Evolutionary conservation across 2,329 filamentous ascomycete genomes (phyloP), one percentile per base, ranked within the genome.

Genomic region (Sphaerulina musiva): DNA sequence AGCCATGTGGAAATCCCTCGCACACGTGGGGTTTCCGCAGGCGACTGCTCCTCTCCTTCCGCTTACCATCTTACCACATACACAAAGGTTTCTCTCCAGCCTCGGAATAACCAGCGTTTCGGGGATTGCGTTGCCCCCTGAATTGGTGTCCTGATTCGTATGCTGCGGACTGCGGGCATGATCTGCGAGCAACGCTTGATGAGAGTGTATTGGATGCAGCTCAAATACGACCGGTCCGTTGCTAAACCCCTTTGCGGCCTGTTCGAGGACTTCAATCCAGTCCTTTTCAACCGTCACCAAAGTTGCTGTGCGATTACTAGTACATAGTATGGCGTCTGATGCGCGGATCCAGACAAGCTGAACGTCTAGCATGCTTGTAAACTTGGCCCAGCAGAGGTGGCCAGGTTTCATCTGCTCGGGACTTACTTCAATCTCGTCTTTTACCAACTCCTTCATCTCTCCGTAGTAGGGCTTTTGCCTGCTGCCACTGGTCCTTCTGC

Each of bases 11-110:
- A 58, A 61, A 11, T 49, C 34, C 8, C 47, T 44, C 38, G 17
- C 17, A 48, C 60, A 62, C 20, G 31, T 49, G 11, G 40, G 9
- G 43, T 61, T 60, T 2, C 29, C 51, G 52, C 60, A 62, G 11
- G 45, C 57, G 29, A 62, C 56, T 9, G 57, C 53, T 6, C 54
- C 51, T 26, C 54, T 52, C 14, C n/a, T 5, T 3, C 51, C 47
- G 3, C 41, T 46, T 12, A 52, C 51, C 6, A 29, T 41, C 34
- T 52, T 34, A 6, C 59, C 59, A 48, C 60, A 62, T 17, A 57
- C 50, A 41, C 60, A 61, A 41, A 46, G 51, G 44, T 12, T 10
- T 40, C 9, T 51, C 20, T n/a, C 12, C 41, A 26, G 14, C 39
- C 12, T 29, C 26, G 41, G 10, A 20, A 14, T n/a, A 29, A 38